Evolutionary conservation across 768 basidiomycete genomes (phyloP).

Genomic region (Leccinellum luteum): DNA sequence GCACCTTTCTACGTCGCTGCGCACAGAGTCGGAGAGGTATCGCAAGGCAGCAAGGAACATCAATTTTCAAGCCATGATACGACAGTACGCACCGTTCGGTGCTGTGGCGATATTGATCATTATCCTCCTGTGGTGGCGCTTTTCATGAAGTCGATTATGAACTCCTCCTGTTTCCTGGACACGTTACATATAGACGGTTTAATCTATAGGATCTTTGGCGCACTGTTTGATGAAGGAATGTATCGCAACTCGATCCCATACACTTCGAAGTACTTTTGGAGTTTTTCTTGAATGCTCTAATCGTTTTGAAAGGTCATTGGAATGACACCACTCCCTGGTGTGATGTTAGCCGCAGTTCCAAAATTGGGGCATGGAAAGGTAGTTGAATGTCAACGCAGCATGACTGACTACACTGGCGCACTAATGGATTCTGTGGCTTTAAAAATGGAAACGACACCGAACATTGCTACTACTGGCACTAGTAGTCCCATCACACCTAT

Average conservation of each 20-base stretch:
- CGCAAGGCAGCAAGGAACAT: constrained; percentile 93
- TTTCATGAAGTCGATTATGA: constrained; percentile 42
- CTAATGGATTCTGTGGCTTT: not conserved
- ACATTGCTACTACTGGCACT: not conserved
- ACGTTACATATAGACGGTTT: constrained; percentile 23
- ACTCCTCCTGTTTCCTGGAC: constrained; percentile 16
- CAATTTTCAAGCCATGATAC: constrained; percentile 89
- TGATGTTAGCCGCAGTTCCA: not conserved
- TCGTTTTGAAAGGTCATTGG: not conserved
- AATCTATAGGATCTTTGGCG: constrained; percentile 26
- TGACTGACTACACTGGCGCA: not conserved
- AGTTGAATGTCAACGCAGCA: not conserved
- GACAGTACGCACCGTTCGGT: constrained; percentile 93
- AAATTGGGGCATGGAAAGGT: not conserved
- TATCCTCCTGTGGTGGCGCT: constrained; percentile 77
- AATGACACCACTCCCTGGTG: not conserved
- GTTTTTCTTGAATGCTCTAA: not conserved
- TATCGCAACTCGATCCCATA: not conserved
- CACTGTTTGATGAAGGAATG: not conserved
- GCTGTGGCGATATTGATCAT: constrained; percentile 79
- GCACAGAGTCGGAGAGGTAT: constrained; percentile 97
- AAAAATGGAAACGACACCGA: not conserved
- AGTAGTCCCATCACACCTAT: not conserved
- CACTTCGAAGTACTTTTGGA: not conserved
- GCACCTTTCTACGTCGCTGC: constrained; percentile 88